A percentile compares a stretch with the other conserved stretches of the same genome.
phyloP scores from a whole-genome alignment of 208 protist genomes.

The Entamoeba histolytica region DNA sequence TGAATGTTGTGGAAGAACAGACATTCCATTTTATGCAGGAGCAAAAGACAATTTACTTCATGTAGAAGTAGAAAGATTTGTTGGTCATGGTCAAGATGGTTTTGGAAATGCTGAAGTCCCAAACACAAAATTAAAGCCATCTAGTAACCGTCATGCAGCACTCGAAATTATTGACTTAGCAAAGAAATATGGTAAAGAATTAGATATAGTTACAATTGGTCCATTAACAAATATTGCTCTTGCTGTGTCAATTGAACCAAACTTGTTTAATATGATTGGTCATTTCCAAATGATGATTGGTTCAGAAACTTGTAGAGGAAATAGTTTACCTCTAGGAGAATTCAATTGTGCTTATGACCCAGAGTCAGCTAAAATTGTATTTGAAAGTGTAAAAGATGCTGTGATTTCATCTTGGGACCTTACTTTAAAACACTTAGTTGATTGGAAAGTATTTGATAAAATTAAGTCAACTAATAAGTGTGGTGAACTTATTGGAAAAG shows the following conservation, averaged over 20 bases:
- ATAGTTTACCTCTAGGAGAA: not conserved
- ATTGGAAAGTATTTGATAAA: not conserved
- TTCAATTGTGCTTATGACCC: not conserved
- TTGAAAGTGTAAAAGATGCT: not conserved
- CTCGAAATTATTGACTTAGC: not conserved
- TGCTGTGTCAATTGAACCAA: not conserved
- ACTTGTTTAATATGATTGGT: not conserved
- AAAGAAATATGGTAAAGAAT: not conserved
- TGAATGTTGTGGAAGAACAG: not conserved
- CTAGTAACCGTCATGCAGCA: not conserved
- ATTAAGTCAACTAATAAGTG: not conserved
- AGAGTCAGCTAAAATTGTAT: not conserved
- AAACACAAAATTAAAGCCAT: not conserved
- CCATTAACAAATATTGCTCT: not conserved
- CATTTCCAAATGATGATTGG: not conserved
- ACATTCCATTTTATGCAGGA: not conserved
- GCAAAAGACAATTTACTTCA: not conserved
- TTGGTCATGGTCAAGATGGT: not conserved
- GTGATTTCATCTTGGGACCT: not conserved
- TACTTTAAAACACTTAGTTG: not conserved
- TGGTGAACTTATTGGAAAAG: not conserved
- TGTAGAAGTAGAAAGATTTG: not conserved
- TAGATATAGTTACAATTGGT: not conserved
- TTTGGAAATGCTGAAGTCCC: not conserved
- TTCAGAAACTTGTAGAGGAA: not conserved